phyloP scores from a whole-genome alignment of 768 basidiomycete genomes.

The Tylopilus subfusipes region DNA sequence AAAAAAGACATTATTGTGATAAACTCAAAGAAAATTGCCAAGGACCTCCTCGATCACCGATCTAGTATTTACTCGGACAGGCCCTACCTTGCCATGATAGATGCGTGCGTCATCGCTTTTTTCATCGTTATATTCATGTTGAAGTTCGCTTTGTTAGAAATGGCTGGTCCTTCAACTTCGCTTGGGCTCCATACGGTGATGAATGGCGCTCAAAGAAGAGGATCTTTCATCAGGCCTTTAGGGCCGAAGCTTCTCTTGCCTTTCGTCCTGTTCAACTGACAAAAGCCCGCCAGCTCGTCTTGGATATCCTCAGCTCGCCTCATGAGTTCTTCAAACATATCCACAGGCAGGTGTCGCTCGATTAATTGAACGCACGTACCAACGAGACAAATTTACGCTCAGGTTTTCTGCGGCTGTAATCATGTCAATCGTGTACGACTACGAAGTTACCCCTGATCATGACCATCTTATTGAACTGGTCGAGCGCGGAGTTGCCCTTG shows the following conservation, averaged over 20 bases:
- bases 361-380: background rate
- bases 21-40: constrained; percentile 26
- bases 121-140: background rate
- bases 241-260: constrained; percentile 10
- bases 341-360: constrained; percentile 3
- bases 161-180: constrained; percentile 21
- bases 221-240: constrained; percentile 24
- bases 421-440: constrained; percentile 41
- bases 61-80: constrained; percentile 30
- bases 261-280: constrained; percentile 18
- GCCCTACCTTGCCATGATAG: constrained; percentile 12
- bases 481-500: constrained; percentile 28
- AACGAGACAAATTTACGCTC: background rate
- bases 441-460: constrained; percentile 29
- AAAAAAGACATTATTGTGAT: constrained; percentile 22
- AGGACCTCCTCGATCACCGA: constrained; percentile 29
- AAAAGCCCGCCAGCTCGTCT: constrained; percentile 20
- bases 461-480: constrained; percentile 39
- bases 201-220: constrained; percentile 23
- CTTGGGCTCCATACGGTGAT: constrained; percentile 19
- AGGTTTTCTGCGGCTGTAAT: constrained; percentile 37
- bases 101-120: constrained; percentile 6
- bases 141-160: constrained; percentile 5
- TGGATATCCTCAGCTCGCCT: constrained; percentile 13
- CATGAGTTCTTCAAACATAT: constrained; percentile 1